phyloP scores from a whole-genome alignment of 2,329 filamentous ascomycete genomes.

The Rachicladosporium sp. region DNA sequence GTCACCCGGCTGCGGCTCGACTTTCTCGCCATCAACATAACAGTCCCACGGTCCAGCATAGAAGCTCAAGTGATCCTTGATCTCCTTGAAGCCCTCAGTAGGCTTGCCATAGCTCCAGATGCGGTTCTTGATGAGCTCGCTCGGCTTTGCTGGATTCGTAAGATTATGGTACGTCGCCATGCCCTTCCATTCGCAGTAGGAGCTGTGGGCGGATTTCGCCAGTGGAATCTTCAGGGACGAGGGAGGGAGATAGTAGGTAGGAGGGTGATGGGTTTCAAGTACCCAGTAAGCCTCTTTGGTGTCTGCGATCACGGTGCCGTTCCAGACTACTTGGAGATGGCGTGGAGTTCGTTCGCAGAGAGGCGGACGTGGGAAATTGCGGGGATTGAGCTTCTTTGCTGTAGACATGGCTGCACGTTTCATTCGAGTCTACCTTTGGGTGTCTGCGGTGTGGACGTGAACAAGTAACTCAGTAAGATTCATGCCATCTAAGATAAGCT shows the following conservation, averaged over 20 bases:
- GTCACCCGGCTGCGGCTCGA: conserved; percentile 47
- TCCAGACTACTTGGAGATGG: conserved; percentile 44
- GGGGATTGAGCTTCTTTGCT: conserved; percentile 38
- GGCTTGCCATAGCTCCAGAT: conserved; percentile 50
- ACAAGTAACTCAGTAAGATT: too few species aligned
- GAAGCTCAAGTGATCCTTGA: conserved; percentile 47
- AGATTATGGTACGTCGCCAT: conserved; percentile 46
- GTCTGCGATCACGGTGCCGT: conserved; percentile 43
- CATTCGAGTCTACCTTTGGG: too few species aligned
- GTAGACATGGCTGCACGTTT: conserved; percentile 1
- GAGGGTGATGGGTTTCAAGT: conserved; percentile 50
- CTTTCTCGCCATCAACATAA: conserved; percentile 48
- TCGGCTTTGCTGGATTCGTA: conserved; percentile 26
- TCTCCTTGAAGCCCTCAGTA: conserved; percentile 37
- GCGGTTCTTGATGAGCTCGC: conserved; percentile 35
- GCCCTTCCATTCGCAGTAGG: conserved; percentile 52
- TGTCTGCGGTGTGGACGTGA: too few species aligned
- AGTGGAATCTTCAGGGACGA: conserved; percentile 37
- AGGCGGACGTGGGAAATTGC: conserved; percentile 47
- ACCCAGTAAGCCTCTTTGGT: conserved; percentile 50
- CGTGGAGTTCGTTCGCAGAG: conserved; percentile 41
- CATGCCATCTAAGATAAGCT: too few species aligned
- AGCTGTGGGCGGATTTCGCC: conserved; percentile 32
- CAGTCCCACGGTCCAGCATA: conserved; percentile 52
- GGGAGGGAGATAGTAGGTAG: conserved; percentile 50